Conservation (phyloP, 495 filamentous ascomycete genomes). For the Xylaria telfairii region DNA sequence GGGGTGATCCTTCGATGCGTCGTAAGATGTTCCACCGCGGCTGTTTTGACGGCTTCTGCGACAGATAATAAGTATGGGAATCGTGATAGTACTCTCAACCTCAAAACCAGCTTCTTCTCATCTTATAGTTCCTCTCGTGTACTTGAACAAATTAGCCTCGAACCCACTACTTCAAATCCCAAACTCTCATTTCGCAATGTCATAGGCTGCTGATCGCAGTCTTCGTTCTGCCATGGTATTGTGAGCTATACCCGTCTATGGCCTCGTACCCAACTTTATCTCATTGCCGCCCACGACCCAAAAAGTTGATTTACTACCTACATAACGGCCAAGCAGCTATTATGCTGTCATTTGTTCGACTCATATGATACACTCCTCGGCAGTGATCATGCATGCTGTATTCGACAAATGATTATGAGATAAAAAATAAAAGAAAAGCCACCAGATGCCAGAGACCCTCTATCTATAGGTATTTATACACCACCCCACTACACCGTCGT, state of each 20-base stretch:
- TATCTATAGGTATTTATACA: constrained; percentile 28
- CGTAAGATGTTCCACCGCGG: neutral
- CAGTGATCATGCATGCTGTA: constrained; percentile 19
- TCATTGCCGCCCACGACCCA: neutral
- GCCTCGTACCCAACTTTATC: neutral
- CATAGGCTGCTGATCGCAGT: neutral
- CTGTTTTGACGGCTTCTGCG: too few relatives aligned
- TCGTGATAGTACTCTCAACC: too few relatives aligned
- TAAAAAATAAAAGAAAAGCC: constrained; percentile 13
- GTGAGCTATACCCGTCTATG: neutral
- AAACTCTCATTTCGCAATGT: neutral
- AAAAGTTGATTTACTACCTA: neutral
- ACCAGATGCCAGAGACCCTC: constrained; percentile 25
- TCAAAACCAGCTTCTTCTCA: too few relatives aligned
- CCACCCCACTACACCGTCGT: constrained; percentile 12
- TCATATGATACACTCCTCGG: neutral
- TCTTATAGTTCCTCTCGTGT: too few relatives aligned
- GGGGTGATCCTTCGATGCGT: neutral
- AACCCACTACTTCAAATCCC: neutral
- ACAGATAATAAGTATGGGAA: too few relatives aligned
- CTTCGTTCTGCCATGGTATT: neutral
- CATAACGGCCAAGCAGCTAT: neutral
- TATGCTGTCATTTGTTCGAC: neutral
- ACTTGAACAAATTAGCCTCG: neutral
- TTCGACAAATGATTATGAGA: constrained; percentile 13